Conservation (phyloP, 1,284 basidiomycete species). For the Puccinia coronata region DNA sequence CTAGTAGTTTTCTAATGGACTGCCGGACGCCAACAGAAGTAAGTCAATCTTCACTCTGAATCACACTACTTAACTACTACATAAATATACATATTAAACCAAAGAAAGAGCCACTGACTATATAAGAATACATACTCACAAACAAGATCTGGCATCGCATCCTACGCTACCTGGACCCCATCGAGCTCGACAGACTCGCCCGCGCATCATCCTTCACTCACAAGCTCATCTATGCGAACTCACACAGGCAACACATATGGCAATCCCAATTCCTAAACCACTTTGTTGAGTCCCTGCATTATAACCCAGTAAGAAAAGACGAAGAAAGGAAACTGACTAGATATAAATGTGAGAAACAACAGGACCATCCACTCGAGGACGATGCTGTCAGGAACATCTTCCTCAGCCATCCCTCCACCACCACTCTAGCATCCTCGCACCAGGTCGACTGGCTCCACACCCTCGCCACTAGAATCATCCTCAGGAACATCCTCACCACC, state of each 20-base stretch:
- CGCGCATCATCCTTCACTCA: not conserved
- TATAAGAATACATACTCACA: too few species aligned
- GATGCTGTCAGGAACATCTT: not conserved
- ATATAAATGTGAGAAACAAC: too few species aligned
- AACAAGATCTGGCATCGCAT: constrained; percentile 11
- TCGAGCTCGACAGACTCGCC: not conserved
- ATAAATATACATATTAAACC: too few species aligned
- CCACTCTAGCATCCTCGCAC: not conserved
- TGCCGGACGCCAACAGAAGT: too few species aligned
- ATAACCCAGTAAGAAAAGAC: too few species aligned
- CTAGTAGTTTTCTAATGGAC: too few species aligned
- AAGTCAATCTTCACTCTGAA: too few species aligned
- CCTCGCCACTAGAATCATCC: not conserved
- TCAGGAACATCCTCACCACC: constrained; percentile 16
- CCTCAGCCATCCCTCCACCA: not conserved
- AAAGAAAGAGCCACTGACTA: too few species aligned
- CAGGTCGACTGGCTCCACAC: constrained; percentile 15
- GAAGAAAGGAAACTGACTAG: too few species aligned
- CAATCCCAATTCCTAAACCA: constrained; percentile 4
- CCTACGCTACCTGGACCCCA: not conserved
- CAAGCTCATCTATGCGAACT: not conserved
- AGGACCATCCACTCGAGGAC: not conserved
- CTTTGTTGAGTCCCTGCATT: too few species aligned
- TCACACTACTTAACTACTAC: too few species aligned
- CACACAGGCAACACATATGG: constrained; percentile 10